Evolutionary conservation across 2,329 filamentous ascomycete genomes (phyloP).

Genomic region (Triangularia verruculosa): DNA sequence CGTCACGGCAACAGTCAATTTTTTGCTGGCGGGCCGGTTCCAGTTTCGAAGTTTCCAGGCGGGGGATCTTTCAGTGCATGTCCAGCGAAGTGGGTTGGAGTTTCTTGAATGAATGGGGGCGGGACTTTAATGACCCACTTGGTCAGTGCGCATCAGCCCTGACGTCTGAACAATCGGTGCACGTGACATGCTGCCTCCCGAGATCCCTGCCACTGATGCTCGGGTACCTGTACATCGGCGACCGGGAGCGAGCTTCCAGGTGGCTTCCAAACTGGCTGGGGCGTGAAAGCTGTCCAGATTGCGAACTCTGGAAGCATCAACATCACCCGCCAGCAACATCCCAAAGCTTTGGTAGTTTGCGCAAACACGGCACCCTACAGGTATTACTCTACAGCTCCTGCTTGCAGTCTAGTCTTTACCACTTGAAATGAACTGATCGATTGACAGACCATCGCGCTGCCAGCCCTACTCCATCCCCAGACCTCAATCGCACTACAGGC

Average conservation of each 20-base stretch:
- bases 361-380: neutral
- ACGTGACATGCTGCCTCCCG: constrained; percentile 14
- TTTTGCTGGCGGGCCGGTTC: constrained; percentile 15
- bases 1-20: constrained; percentile 11
- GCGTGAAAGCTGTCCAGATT: constrained; percentile 31
- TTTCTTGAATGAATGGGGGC: constrained; percentile 17
- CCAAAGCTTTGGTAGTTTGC: constrained; percentile 3
- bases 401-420: neutral
- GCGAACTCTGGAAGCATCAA: constrained; percentile 1
- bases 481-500: neutral
- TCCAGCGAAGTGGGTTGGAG: constrained; percentile 8
- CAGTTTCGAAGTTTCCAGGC: constrained; percentile 18
- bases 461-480: neutral
- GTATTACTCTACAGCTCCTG: neutral
- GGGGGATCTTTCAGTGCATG: constrained; percentile 14
- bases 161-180: constrained; percentile 17
- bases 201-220: constrained; percentile 1
- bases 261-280: constrained; percentile 8
- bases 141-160: constrained; percentile 19
- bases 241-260: constrained; percentile 2
- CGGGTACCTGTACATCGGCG: constrained; percentile 16
- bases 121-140: constrained; percentile 13
- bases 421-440: neutral
- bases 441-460: neutral
- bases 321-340: neutral